Conservation (phyloP, 768 basidiomycete species). For the Rhizopogon vesiculosus region DNA sequence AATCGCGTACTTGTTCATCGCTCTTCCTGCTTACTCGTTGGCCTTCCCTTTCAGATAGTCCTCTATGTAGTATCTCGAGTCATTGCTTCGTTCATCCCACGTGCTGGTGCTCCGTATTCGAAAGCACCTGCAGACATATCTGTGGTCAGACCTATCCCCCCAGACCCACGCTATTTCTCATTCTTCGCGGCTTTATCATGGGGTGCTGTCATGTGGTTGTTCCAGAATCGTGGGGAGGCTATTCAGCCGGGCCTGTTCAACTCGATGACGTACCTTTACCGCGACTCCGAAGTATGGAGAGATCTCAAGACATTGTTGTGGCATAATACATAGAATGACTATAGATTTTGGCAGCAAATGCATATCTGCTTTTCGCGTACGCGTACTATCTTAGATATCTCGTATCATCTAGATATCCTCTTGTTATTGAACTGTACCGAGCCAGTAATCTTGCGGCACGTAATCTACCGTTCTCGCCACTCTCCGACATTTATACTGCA, state of each 20-base stretch:
- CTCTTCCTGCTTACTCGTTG: constrained; percentile 5
- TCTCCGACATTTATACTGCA: constrained; percentile 60
- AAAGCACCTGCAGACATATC: constrained; percentile 38
- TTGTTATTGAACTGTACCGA: constrained; percentile 1
- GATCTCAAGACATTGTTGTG: constrained; percentile 81
- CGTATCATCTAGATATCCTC: constrained; percentile 16
- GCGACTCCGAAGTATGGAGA: constrained; percentile 86
- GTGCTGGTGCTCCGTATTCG: constrained; percentile 55
- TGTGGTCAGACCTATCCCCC: constrained; percentile 67
- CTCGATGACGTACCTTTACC: constrained; percentile 94
- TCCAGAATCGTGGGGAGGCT: constrained; percentile 81
- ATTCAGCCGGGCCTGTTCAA: constrained; percentile 97
- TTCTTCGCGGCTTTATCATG: constrained; percentile 85
- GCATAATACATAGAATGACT: constrained; percentile 65
- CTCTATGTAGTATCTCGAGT: constrained; percentile 94
- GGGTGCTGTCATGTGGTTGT: constrained; percentile 97
- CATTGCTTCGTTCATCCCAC: constrained; percentile 86
- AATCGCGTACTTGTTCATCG: not conserved
- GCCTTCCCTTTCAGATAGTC: constrained; percentile 62
- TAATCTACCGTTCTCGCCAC: constrained; percentile 50
- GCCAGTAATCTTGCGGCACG: constrained; percentile 19
- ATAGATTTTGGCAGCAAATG: constrained; percentile 3
- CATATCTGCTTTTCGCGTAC: not conserved
- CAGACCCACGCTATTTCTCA: constrained; percentile 80
- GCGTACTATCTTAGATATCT: not conserved